Conservation (phyloP, 2,329 filamentous ascomycete genomes). For the Fonsecaea monophora region DNA sequence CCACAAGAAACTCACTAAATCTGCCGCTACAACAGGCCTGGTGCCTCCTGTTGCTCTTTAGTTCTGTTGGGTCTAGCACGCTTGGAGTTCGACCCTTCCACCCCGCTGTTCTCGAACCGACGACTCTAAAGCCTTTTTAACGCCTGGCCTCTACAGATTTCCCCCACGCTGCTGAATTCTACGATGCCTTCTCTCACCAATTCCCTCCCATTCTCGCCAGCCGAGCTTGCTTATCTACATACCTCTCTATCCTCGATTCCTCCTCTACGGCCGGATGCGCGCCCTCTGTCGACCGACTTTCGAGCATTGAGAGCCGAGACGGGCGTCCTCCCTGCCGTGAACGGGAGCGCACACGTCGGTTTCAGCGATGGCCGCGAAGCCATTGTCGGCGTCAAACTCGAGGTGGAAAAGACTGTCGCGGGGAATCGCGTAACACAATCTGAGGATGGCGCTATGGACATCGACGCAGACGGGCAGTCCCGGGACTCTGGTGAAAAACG, state of each 20-base stretch:
- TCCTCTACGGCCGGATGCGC: slow-evolving; percentile 88
- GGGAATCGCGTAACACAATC: slow-evolving; percentile 20
- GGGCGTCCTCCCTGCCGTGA: slow-evolving; percentile 84
- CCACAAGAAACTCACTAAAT: background rate
- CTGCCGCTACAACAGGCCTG: slow-evolving; percentile 6
- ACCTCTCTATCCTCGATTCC: slow-evolving; percentile 79
- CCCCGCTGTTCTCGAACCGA: background rate
- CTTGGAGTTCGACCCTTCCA: background rate
- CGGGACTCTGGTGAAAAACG: slow-evolving; percentile 33
- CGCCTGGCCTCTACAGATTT: background rate
- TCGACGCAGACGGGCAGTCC: slow-evolving; percentile 39
- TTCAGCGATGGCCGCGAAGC: slow-evolving; percentile 96
- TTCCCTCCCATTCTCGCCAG: slow-evolving; percentile 77
- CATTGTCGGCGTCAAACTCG: slow-evolving; percentile 92
- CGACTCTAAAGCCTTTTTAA: background rate
- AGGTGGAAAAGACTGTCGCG: slow-evolving; percentile 75
- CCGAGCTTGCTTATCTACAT: slow-evolving; percentile 95
- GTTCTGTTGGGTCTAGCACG: background rate
- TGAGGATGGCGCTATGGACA: slow-evolving; percentile 23
- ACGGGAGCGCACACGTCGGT: slow-evolving; percentile 91
- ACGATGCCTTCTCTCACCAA: slow-evolving; percentile 30
- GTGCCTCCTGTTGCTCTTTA: slow-evolving; percentile 16
- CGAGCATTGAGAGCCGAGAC: slow-evolving; percentile 89
- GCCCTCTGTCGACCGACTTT: slow-evolving; percentile 77
- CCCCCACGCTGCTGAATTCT: background rate